Base-by-base conservation (phyloP, 768 basidiomycete species). In the Auricularia sp. region DNA sequence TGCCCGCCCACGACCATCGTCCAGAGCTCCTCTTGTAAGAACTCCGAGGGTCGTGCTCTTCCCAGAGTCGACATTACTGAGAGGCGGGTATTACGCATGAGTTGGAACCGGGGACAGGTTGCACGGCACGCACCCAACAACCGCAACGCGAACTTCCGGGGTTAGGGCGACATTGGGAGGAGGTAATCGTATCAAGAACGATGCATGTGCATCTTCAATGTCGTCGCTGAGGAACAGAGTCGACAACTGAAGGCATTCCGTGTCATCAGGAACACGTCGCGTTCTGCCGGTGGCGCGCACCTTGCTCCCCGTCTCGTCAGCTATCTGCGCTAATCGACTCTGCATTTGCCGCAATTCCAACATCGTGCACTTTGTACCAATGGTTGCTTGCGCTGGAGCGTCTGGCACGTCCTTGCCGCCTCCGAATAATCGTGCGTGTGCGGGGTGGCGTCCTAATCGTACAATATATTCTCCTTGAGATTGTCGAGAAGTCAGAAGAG, bases 41-140 rank as follows among this genome's bases (percentile, higher is more conserved):
- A 98, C 97, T 60, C 95, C 95, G 18, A 97, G 79, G 11, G 92
- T 96, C 18, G 95, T 96, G 2, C 90, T 93, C 74, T 98, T 98
- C 0, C 96, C 96, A 63, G 91, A 90, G 69, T 80, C 79, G 11
- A 79, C 77, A 53, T 71, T 56, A 66, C 63, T 66, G n/a, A 3
- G 8, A 11, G 18, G 36, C 7, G n/a, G 39, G 1, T 36, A n/a
- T 10, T 8, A 21, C 33, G 8, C 35, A 5, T 1, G 51, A 36
- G 39, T 5, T 16, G 34, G n/a, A 14, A 2, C 14, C 62, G 8
- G 18, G 12, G 54, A 36, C 33, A n/a, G 63, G 71, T 91, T 89
- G 18, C 47, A 18, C 3, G 6, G 5, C 35, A 94, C 92, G 71
- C 97, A 98, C 3, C 97, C 97, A 4, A 98, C 92, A 2, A 97